Percentiles rank a stretch among this genome's conserved stretches.
Conservation (phyloP, 257 asterid species). For the Penstemon eatonii region DNA sequence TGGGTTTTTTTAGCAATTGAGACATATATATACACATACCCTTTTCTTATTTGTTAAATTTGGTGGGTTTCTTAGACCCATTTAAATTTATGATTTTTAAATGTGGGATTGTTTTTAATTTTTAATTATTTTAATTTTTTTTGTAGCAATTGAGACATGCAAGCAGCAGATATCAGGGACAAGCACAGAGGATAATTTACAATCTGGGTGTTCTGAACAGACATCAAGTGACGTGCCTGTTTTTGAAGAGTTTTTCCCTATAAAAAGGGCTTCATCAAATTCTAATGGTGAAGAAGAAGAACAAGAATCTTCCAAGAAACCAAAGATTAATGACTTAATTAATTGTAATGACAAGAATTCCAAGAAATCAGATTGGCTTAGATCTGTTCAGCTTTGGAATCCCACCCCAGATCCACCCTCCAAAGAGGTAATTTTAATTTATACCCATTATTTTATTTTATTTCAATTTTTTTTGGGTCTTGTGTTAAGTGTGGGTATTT, state of each 20-base stretch:
- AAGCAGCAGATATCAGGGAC: slow-evolving; percentile 42
- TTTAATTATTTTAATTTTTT: neutral
- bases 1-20: too few relatives aligned
- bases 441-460: neutral
- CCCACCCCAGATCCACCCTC: slow-evolving; percentile 47
- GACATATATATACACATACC: too few relatives aligned
- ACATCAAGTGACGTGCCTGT: slow-evolving; percentile 47
- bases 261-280: slow-evolving; percentile 34
- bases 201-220: slow-evolving; percentile 51
- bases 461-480: neutral
- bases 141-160: slow-evolving; percentile 53
- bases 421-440: slow-evolving; percentile 31
- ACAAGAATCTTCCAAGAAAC: slow-evolving; percentile 30
- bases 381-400: slow-evolving; percentile 51
- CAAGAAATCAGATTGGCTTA: slow-evolving; percentile 39
- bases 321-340: slow-evolving; percentile 4
- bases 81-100: neutral
- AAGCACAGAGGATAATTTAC: slow-evolving; percentile 31
- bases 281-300: slow-evolving; percentile 39
- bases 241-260: slow-evolving; percentile 43
- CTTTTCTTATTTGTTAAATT: too few relatives aligned
- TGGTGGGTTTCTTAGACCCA: too few relatives aligned
- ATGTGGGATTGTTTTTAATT: slow-evolving; percentile 8
- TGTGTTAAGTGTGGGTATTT: too few relatives aligned
- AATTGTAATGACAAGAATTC: neutral